A percentile compares a stretch with the other conserved stretches of the same genome.
phyloP scores from a whole-genome alignment of 768 basidiomycete species.

The Mycena belliarum region DNA sequence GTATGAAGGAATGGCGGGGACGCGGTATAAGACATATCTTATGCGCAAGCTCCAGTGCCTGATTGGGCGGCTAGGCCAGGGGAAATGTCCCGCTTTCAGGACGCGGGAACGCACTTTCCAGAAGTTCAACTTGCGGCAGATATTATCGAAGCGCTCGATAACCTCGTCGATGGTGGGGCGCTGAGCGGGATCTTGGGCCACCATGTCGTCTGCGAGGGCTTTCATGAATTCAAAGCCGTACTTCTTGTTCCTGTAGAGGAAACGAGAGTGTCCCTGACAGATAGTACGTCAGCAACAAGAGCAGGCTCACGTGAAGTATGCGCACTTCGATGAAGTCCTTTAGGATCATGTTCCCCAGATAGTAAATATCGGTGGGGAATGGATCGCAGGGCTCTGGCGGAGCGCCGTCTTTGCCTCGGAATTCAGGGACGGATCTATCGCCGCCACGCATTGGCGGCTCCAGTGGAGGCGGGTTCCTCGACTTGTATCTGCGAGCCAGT shows the following conservation, averaged over 20 bases:
- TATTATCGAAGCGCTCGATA: neutral
- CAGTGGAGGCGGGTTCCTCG: neutral
- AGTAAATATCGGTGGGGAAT: neutral
- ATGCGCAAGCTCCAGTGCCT: neutral
- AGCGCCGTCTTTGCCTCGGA: neutral
- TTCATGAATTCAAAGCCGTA: neutral
- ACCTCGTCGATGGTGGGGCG: neutral
- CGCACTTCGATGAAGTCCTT: neutral
- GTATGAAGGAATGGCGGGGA: neutral
- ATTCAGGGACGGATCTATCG: neutral
- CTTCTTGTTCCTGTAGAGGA: too few relatives aligned
- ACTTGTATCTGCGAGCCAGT: constrained; percentile 10
- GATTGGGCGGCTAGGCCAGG: neutral
- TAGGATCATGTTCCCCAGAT: neutral
- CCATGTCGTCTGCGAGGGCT: neutral
- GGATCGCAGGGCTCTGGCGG: neutral
- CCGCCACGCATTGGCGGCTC: neutral
- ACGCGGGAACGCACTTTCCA: neutral
- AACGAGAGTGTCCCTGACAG: too few relatives aligned
- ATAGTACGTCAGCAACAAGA: too few relatives aligned
- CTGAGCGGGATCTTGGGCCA: neutral
- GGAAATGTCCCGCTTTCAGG: neutral
- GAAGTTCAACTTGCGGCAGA: neutral
- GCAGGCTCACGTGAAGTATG: too few relatives aligned
- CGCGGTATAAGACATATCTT: neutral